These are phyloP conservation scores for Stentor roeselii DNA, from an alignment of 73 alveolate genomes.

Conservation along the genomic window DNA sequence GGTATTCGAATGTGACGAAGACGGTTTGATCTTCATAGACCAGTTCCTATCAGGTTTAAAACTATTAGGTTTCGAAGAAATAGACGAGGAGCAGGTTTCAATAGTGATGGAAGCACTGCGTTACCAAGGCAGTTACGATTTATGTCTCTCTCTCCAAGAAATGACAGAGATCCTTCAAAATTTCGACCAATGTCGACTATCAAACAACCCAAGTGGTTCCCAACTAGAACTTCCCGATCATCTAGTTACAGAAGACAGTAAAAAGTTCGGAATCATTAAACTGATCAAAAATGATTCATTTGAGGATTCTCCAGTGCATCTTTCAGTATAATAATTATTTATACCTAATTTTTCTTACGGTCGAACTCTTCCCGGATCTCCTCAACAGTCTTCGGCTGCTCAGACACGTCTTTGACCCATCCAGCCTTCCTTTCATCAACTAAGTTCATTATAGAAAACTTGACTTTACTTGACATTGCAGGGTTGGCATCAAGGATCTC, in stretches of 20 bases:
- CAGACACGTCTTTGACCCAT: neutral
- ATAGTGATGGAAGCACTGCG: neutral
- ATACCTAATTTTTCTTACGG: neutral
- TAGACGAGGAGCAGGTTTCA: neutral
- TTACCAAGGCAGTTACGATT: neutral
- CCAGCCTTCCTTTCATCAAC: neutral
- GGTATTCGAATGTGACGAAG: constrained; percentile 3
- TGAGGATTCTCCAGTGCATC: no score
- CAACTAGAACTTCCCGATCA: no score
- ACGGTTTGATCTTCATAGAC: constrained; percentile 11
- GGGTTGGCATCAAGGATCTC: neutral
- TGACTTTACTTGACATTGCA: neutral
- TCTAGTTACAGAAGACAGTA: no score
- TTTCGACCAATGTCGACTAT: no score
- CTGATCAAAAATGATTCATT: neutral
- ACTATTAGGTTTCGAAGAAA: neutral
- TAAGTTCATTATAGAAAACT: neutral
- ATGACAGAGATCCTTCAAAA: neutral
- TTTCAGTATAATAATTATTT: no score
- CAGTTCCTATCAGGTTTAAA: neutral
- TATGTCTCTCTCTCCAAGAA: neutral
- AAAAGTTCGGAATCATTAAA: neutral
- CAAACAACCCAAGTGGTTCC: no score
- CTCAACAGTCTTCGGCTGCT: constrained; percentile 2
- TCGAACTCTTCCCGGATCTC: constrained; percentile 9